These are phyloP conservation scores for Pseudogymnoascus sp. DNA, from an alignment of 2,329 filamentous ascomycete species.

Conservation along the genomic window DNA sequence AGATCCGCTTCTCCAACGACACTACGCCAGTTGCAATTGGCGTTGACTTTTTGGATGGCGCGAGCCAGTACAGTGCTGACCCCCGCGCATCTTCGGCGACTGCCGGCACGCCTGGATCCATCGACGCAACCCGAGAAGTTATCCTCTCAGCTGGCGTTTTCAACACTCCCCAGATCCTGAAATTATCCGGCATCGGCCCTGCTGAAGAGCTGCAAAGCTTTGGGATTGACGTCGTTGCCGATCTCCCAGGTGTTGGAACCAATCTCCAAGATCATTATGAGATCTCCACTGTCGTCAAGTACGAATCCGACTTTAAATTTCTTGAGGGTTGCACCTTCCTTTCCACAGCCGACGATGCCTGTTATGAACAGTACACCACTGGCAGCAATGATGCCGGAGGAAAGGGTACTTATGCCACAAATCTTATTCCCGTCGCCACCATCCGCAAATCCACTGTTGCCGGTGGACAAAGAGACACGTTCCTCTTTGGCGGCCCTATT, in stretches of 20 bases:
- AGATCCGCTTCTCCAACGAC: slow-evolving; percentile 33
- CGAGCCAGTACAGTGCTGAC: slow-evolving; percentile 36
- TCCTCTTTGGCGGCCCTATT: slow-evolving; percentile 25
- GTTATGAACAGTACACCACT: slow-evolving; percentile 24
- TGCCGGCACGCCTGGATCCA: slow-evolving; percentile 18
- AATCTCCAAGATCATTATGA: slow-evolving; percentile 52
- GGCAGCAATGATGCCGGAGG: slow-evolving; percentile 12
- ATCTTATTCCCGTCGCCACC: slow-evolving; percentile 41
- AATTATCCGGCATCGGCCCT: slow-evolving; percentile 37
- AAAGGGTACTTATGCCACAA: slow-evolving; percentile 30
- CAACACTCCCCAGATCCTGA: slow-evolving; percentile 39
- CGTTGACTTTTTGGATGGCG: slow-evolving; percentile 36
- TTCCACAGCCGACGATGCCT: slow-evolving; percentile 28
- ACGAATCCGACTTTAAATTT: slow-evolving; percentile 33
- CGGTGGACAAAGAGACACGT: slow-evolving; percentile 32
- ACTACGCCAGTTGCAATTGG: slow-evolving; percentile 32
- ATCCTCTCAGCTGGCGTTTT: slow-evolving; percentile 40
- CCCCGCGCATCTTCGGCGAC: slow-evolving; percentile 27
- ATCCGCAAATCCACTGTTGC: slow-evolving; percentile 26
- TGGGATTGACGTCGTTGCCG: slow-evolving; percentile 42
- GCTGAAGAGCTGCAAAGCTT: slow-evolving; percentile 30
- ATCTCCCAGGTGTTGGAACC: slow-evolving; percentile 51
- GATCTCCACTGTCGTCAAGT: slow-evolving; percentile 35
- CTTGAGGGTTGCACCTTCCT: slow-evolving; percentile 30
- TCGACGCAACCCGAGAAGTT: slow-evolving; percentile 35